Percentiles rank a stretch among this genome's conserved stretches.
phyloP scores from a whole-genome alignment of 1,139 yeast genomes.

The Yamadazyma conglobata region DNA sequence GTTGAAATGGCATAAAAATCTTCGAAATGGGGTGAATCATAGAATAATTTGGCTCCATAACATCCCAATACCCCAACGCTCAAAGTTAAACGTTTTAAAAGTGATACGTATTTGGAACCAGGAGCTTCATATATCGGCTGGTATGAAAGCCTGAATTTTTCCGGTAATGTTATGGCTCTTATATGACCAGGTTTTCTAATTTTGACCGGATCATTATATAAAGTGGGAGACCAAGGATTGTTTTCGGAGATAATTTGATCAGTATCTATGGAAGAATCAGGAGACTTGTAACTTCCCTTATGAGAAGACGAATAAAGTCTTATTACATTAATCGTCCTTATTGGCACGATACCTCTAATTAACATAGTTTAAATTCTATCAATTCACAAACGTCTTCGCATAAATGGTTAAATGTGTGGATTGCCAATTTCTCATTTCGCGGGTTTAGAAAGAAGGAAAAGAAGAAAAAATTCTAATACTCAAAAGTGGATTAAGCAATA shows the following conservation, averaged over 20 bases:
- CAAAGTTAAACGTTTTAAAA: slow-evolving; percentile 50
- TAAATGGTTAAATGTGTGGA: too few relatives aligned
- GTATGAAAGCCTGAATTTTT: slow-evolving; percentile 48
- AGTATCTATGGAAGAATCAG: slow-evolving; percentile 38
- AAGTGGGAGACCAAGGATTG: slow-evolving; percentile 49
- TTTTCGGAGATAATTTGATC: slow-evolving; percentile 42
- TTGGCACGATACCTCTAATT: too few relatives aligned
- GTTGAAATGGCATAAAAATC: slow-evolving; percentile 49
- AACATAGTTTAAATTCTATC: too few relatives aligned
- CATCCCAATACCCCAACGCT: slow-evolving; percentile 55
- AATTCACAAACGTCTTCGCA: too few relatives aligned
- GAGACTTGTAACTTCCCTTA: slow-evolving; percentile 15
- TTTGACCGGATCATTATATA: slow-evolving; percentile 36
- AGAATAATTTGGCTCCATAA: slow-evolving; percentile 53
- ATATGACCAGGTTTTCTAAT: slow-evolving; percentile 23
- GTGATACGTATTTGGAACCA: slow-evolving; percentile 51
- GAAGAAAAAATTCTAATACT: too few relatives aligned
- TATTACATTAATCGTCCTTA: too few relatives aligned
- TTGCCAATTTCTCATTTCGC: too few relatives aligned
- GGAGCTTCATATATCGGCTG: slow-evolving; percentile 57
- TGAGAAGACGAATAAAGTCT: slow-evolving; percentile 2
- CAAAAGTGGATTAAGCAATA: too few relatives aligned
- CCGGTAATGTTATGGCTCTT: slow-evolving; percentile 32
- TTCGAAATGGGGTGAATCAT: slow-evolving; percentile 55
- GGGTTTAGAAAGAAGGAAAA: too few relatives aligned